Conservation (phyloP, 2,329 filamentous ascomycete genomes). For the Cadophora sp. region DNA sequence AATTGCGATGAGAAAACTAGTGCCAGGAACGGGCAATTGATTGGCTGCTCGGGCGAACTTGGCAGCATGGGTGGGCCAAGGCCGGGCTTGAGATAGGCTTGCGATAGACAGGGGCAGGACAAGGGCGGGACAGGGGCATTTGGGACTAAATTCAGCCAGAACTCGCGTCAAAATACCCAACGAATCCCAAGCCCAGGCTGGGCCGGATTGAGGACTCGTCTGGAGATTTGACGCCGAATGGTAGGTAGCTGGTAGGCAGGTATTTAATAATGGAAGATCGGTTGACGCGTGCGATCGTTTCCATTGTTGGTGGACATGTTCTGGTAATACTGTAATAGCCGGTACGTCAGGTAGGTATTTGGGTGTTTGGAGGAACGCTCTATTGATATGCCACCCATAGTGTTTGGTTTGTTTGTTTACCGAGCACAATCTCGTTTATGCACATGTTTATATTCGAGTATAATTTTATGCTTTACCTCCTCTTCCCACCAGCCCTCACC, state of each 20-base stretch:
- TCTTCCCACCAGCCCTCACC: not conserved
- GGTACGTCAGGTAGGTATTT: too few species aligned
- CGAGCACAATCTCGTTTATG: too few species aligned
- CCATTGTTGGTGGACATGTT: too few species aligned
- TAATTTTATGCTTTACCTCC: too few species aligned
- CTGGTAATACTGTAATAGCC: too few species aligned
- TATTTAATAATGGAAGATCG: not conserved
- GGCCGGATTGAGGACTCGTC: not conserved
- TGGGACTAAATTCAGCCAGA: not conserved
- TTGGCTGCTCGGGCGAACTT: not conserved
- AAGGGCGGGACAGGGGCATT: conserved; percentile 2
- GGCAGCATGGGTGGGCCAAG: not conserved
- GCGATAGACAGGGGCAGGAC: not conserved
- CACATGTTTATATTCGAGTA: too few species aligned
- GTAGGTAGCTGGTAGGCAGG: too few species aligned
- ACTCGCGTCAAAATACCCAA: conserved; percentile 8
- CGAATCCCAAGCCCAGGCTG: not conserved
- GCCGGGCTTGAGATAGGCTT: not conserved
- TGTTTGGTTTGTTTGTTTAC: too few species aligned
- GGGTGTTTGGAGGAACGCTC: too few species aligned
- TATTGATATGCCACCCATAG: too few species aligned
- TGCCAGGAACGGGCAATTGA: conserved; percentile 7
- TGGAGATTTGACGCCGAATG: conserved; percentile 4
- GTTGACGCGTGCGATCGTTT: not conserved
- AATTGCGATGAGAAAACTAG: conserved; percentile 7